These are phyloP conservation scores for Irpex sp. DNA, from an alignment of 1,284 basidiomycete genomes.

Conservation along the genomic window DNA sequence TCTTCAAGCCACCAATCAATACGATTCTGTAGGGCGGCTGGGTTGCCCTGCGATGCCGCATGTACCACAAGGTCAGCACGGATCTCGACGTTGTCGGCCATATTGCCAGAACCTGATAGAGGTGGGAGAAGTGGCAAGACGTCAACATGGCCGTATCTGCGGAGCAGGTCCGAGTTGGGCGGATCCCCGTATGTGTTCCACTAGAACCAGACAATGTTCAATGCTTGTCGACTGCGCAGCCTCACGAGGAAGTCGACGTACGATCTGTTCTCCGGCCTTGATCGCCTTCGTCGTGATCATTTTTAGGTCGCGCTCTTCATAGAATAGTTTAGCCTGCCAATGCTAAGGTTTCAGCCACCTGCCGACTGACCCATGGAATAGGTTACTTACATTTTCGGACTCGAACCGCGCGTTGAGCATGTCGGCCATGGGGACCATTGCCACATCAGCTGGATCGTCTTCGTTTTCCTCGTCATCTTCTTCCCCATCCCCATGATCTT, in stretches of 20 bases:
- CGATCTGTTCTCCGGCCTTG: slow-evolving; percentile 83
- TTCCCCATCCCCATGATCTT: slow-evolving; percentile 15
- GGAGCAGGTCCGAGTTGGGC: slow-evolving; percentile 92
- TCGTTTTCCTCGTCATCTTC: slow-evolving; percentile 53
- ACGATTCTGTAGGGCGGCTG: slow-evolving; percentile 42
- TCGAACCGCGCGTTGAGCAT: slow-evolving; percentile 88
- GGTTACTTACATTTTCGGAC: slow-evolving; percentile 73
- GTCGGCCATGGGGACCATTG: slow-evolving; percentile 98
- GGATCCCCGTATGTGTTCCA: slow-evolving; percentile 96
- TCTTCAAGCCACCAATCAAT: slow-evolving; percentile 92
- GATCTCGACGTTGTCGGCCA: slow-evolving; percentile 85
- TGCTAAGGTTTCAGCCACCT: background rate
- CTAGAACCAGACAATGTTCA: slow-evolving; percentile 33
- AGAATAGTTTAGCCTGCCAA: slow-evolving; percentile 77
- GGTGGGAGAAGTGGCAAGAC: slow-evolving; percentile 48
- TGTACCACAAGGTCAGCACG: slow-evolving; percentile 75
- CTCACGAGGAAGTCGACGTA: slow-evolving; percentile 34
- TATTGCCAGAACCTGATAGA: slow-evolving; percentile 58
- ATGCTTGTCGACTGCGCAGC: background rate
- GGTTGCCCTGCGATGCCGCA: slow-evolving; percentile 32
- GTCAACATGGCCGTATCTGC: slow-evolving; percentile 95
- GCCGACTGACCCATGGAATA: background rate
- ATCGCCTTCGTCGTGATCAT: slow-evolving; percentile 85
- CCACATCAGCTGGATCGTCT: slow-evolving; percentile 69
- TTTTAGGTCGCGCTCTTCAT: slow-evolving; percentile 66